These are phyloP conservation scores for Polygonum aviculare DNA, from an alignment of 148 eudicot genomes.

Conservation along the genomic window DNA sequence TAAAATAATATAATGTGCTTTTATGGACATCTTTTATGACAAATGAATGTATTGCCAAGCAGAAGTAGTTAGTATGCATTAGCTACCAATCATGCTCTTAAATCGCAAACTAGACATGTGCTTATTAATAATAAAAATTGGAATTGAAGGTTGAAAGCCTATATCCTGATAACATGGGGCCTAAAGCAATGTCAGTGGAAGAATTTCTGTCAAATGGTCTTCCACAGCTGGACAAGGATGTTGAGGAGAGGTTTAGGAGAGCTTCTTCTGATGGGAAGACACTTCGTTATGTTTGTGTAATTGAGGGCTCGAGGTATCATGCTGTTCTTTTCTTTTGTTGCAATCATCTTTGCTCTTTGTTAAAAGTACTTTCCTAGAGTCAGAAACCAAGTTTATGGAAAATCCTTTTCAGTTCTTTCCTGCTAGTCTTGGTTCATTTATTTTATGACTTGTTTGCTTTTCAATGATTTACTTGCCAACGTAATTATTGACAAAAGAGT, in stretches of 20 bases:
- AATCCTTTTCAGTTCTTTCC: neutral
- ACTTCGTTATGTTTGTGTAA: slow-evolving; percentile 85
- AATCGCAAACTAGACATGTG: neutral
- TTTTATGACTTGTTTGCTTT: neutral
- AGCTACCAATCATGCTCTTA: neutral
- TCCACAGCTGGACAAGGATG: slow-evolving; percentile 58
- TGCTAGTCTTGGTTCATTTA: neutral
- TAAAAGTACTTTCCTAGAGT: neutral
- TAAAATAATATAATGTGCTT: neutral
- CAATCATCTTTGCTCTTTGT: neutral
- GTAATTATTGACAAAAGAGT: neutral
- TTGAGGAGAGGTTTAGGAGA: slow-evolving; percentile 46
- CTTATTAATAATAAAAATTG: neutral
- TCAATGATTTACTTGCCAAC: neutral
- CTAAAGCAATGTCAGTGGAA: slow-evolving; percentile 53
- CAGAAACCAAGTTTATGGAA: neutral
- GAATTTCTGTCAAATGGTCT: slow-evolving; percentile 69
- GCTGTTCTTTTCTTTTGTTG: slow-evolving; percentile 3
- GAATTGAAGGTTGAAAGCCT: slow-evolving; percentile 68
- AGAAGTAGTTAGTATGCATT: neutral
- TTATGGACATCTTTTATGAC: neutral
- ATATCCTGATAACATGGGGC: slow-evolving; percentile 77
- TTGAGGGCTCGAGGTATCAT: slow-evolving; percentile 70
- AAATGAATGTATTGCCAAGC: neutral
- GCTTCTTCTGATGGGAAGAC: slow-evolving; percentile 78